Evolutionary conservation across 2,329 filamentous ascomycete species (phyloP).

Genomic region (Colletotrichum somersetense): DNA sequence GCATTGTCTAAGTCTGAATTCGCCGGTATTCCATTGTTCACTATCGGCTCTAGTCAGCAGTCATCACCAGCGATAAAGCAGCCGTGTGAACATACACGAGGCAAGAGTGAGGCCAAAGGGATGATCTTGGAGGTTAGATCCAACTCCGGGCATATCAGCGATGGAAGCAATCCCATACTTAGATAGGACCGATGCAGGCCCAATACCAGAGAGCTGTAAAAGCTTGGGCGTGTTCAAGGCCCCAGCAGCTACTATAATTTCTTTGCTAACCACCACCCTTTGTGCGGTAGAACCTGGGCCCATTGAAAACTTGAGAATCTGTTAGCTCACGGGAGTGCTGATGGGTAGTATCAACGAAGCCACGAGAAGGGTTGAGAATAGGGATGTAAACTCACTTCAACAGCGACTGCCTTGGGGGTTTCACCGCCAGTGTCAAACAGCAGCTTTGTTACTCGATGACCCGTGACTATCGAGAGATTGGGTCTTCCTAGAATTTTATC

Average conservation of each 20-base stretch:
- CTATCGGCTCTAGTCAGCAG: background rate
- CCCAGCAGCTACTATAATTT: conserved; percentile 58
- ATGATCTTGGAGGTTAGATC: conserved; percentile 38
- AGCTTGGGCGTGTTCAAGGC: conserved; percentile 57
- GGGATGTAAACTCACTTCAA: conserved; percentile 43
- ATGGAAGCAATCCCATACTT: conserved; percentile 50
- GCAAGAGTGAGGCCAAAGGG: conserved; percentile 12
- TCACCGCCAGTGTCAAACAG: conserved; percentile 37
- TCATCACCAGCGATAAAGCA: background rate
- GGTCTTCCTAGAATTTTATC: background rate
- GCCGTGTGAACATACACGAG: background rate
- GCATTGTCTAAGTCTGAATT: conserved; percentile 47
- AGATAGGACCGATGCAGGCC: conserved; percentile 52
- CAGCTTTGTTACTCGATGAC: conserved; percentile 42
- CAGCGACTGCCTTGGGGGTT: conserved; percentile 43
- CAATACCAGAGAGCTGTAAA: conserved; percentile 63
- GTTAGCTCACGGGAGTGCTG: conserved; percentile 24
- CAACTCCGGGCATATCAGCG: conserved; percentile 26
- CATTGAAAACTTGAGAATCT: background rate
- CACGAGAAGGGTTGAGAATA: too few relatives aligned
- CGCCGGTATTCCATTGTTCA: background rate
- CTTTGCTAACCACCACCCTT: conserved; percentile 45
- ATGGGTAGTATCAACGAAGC: background rate
- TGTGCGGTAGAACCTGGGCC: background rate
- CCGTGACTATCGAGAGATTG: conserved; percentile 40